Base-by-base conservation (phyloP, 208 protist genomes). In the Acanthamoeba divionensis region DNA sequence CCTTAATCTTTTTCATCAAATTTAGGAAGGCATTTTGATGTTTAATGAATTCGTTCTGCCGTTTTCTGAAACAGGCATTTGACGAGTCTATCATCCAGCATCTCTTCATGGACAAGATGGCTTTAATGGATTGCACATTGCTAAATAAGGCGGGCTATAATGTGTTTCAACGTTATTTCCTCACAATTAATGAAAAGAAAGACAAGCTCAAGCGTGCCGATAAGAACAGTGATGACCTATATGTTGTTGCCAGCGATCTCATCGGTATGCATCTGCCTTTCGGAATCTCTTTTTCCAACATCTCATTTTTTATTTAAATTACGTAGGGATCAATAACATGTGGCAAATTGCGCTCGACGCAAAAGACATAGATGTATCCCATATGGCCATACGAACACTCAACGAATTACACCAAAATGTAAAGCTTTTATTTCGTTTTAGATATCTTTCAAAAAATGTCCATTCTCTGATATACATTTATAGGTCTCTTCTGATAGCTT, bases 51-150 rank as follows among this genome's bases (percentile, higher is more conserved):
- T 24, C 9, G 10, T 50, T 77, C 15, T 4, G 12, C 31, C 66
- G n/a, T 45, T 36, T 45, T 3, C 21, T 52, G 41, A n/a, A n/a
- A 47, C 44, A 79, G 38, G 83, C 92, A 15, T 89, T 93, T 24
- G 71, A 77, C 18, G 89, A 91, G 33, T 63, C n/a, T n/a, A 87
- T 92, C 10, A 73, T 92, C 12, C 52, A 77, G 24, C 86, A 93
- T 48, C 77, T 93, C n/a, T 93, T 93, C 57, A 21, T 92, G 9
- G 85, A 92, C 8, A 93, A 93, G 73, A 93, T 93, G 92, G 36
- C 85, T 6, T 69, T 60, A 54, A 90, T 93, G 80, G 85, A 91
- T 55, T 69, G 62, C 55, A 66, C 26, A 9, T 48, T 65, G 26
- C 55, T 93, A 18, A 89, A 86, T 33, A 48, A 57, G 31, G 65